A percentile compares a stretch with the other conserved stretches of the same genome.
phyloP scores from a whole-genome alignment of 176 grass and related monocot genomes.

The Microstegium vimineum region DNA sequence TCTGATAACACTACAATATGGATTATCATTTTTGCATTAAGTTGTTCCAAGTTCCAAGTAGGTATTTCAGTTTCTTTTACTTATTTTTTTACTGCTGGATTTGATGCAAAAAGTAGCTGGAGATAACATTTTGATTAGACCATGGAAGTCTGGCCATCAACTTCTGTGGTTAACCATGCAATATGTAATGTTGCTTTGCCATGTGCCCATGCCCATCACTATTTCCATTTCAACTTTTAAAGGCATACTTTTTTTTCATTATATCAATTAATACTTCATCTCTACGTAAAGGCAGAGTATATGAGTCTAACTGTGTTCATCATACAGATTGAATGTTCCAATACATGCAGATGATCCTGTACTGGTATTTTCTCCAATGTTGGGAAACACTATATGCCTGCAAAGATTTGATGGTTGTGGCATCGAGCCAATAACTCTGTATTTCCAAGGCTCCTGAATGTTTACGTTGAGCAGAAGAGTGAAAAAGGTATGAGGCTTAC shows the following conservation, averaged over 20 bases:
- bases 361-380: constrained; percentile 1
- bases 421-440: not conserved
- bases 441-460: not conserved
- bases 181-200: not conserved
- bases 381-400: not conserved
- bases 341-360: not conserved
- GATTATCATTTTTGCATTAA: not conserved
- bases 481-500: not conserved
- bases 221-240: constrained; percentile 16
- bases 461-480: not conserved
- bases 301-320: not conserved
- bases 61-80: not conserved
- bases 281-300: not conserved
- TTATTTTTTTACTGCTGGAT: not conserved
- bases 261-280: not conserved
- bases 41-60: not conserved
- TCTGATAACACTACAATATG: not conserved
- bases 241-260: not conserved
- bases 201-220: not conserved
- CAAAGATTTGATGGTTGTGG: not conserved
- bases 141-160: not conserved
- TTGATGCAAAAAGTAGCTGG: not conserved
- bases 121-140: constrained; percentile 8
- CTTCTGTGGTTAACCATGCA: not conserved
- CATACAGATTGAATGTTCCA: not conserved